Evolutionary conservation across 108 stramenopile species (phyloP).

Genomic region (Cyclotella choctawhatcheeana): DNA sequence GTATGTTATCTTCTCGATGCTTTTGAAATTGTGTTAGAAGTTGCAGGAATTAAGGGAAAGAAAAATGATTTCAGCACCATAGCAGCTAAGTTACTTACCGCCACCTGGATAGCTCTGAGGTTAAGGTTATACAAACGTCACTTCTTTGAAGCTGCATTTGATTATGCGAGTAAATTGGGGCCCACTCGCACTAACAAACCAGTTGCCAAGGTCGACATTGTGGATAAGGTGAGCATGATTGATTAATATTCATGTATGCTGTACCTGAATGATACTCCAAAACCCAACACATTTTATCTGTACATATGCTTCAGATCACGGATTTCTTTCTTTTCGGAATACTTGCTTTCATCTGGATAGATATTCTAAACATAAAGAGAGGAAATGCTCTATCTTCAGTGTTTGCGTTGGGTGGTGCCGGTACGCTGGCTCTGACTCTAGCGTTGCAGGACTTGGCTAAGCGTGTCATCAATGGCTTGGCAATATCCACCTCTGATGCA

Average conservation of each 20-base stretch:
- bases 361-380: constrained; percentile 54
- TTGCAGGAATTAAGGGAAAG: constrained; percentile 35
- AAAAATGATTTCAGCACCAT: constrained; percentile 28
- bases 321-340: constrained; percentile 47
- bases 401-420: constrained; percentile 66
- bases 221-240: constrained; percentile 32
- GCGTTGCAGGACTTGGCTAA: constrained; percentile 54
- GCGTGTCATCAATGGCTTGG: constrained; percentile 58
- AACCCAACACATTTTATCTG: not conserved
- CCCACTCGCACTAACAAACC: constrained; percentile 14
- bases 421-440: constrained; percentile 59
- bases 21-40: constrained; percentile 44
- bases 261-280: not conserved
- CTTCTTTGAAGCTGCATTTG: constrained; percentile 30
- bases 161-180: constrained; percentile 23
- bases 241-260: not conserved
- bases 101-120: constrained; percentile 42
- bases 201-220: constrained; percentile 31
- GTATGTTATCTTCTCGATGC: constrained; percentile 47
- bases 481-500: constrained; percentile 57
- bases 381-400: constrained; percentile 54
- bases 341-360: constrained; percentile 37
- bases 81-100: constrained; percentile 34
- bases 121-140: constrained; percentile 35
- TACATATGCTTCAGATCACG: constrained; percentile 15